Conservation (phyloP, 1,284 basidiomycete genomes). For the Trichosporon sp. region DNA sequence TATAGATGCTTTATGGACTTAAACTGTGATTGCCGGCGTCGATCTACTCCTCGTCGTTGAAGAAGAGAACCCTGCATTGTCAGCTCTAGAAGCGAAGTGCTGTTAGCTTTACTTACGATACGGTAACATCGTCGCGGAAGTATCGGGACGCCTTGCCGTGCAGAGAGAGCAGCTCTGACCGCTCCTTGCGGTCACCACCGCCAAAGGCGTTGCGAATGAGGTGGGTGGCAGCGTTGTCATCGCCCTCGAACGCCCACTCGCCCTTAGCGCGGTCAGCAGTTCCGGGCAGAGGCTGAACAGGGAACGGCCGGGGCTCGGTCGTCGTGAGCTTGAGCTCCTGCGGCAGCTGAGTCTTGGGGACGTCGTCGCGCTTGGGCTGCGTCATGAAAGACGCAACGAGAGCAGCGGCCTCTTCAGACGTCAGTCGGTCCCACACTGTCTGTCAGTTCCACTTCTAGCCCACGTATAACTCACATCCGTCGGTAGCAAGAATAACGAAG, state of each 20-base stretch:
- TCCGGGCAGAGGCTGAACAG: slow-evolving; percentile 35
- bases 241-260: slow-evolving; percentile 71
- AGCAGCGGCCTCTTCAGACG: slow-evolving; percentile 89
- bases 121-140: slow-evolving; percentile 81
- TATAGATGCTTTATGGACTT: background rate
- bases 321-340: slow-evolving; percentile 24
- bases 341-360: slow-evolving; percentile 31
- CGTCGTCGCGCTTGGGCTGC: slow-evolving; percentile 54
- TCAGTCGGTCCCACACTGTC: slow-evolving; percentile 80
- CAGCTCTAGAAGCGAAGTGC: background rate
- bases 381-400: slow-evolving; percentile 78
- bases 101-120: slow-evolving; percentile 62
- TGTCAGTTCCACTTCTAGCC: background rate
- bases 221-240: slow-evolving; percentile 82
- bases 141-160: slow-evolving; percentile 72
- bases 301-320: slow-evolving; percentile 33
- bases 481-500: slow-evolving; percentile 84
- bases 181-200: slow-evolving; percentile 64
- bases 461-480: slow-evolving; percentile 57
- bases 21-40: background rate
- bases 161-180: slow-evolving; percentile 74
- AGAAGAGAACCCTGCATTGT: slow-evolving; percentile 28
- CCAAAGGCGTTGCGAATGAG: slow-evolving; percentile 91
- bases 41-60: slow-evolving; percentile 17
- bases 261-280: slow-evolving; percentile 20